Base-by-base conservation (phyloP, 2,329 filamentous ascomycete genomes). In the Exophiala sp. region DNA sequence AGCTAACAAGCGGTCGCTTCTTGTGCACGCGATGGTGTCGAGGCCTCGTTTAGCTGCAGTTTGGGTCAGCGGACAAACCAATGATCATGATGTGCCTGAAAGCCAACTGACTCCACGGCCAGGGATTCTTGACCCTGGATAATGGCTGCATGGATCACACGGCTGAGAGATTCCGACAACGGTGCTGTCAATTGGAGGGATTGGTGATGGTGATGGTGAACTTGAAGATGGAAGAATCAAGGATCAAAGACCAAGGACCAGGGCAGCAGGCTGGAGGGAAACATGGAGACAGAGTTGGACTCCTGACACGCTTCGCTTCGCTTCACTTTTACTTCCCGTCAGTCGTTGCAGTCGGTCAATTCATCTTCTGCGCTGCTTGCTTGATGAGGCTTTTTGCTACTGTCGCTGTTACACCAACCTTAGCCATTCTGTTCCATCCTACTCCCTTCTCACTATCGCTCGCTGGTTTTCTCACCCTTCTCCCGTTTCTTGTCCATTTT, bases 391-490 rank as follows among this genome's bases (percentile, higher is more conserved):
- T 21, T 9, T 21, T 18, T 35, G 27, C 30, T 4, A 11, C 42
- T 35, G 41, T 43, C 41, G 24, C 41, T 48, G 50, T 53, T 48
- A 50, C 50, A 50, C 41, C 50, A 41, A 32, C 37, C 30, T 34
- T n/a, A n/a, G n/a, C n/a, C 43, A 11, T 43, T 42, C 29, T 48
- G 44, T 50, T 56, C 44, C 43, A 2, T 47, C 37, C 46, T 41
- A 23, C 14, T 37, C 40, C 43, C 40, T 37, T 39, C 21, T 30
- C 47, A 27, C 46, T 47, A 48, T 46, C 48, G 48, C 50, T 53
- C 38, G 48, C 39, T 34, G n/a, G n/a, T n/a, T 44, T 53, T 57
- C n/a, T 43, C 39, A 32, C 39, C 48, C 50, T 42, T 50, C 53
- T 35, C 38, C 48, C 47, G 43, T 49, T 47, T 46, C 45, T 53